Conservation (phyloP, 441 rosid species). For the Manihot esculenta region DNA sequence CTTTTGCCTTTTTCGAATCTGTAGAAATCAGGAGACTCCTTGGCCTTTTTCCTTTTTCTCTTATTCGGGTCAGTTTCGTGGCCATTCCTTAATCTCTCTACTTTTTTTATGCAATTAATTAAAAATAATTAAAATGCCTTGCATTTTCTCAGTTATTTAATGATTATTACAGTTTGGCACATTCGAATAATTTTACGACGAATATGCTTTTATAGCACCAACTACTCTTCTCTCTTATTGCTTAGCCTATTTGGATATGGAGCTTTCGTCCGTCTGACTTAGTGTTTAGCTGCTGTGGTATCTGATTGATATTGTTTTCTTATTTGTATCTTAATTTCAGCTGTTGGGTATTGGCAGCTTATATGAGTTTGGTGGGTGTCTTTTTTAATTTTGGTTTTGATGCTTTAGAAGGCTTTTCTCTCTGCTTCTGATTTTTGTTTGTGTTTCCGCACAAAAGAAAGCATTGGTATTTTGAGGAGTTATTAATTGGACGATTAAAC, state of each 20-base stretch:
- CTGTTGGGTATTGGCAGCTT: constrained; percentile 5
- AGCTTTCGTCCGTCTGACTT: neutral
- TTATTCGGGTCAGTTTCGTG: constrained; percentile 13
- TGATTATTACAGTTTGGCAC: constrained; percentile 25
- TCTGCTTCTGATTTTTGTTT: constrained; percentile 3
- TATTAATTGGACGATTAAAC: constrained; percentile 20
- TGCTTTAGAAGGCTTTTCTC: constrained; percentile 3
- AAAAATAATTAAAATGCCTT: neutral
- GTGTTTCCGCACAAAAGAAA: constrained; percentile 5
- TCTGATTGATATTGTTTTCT: constrained; percentile 15
- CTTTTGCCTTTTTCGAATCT: neutral
- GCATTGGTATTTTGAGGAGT: neutral
- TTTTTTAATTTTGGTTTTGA: constrained; percentile 1
- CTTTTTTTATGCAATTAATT: too few species aligned
- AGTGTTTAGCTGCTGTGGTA: constrained; percentile 20
- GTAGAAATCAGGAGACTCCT: constrained; percentile 20
- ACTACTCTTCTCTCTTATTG: constrained; percentile 19
- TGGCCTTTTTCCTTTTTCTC: neutral
- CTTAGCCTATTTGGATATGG: constrained; percentile 14
- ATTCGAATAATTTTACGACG: constrained; percentile 37
- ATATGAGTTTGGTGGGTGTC: constrained; percentile 17
- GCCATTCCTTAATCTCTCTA: neutral
- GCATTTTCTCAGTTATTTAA: constrained; percentile 9
- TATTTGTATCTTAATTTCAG: constrained; percentile 26
- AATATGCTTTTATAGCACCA: constrained; percentile 44